Conservation (phyloP, 2,329 filamentous ascomycete genomes). For the Exophiala calicioides region DNA sequence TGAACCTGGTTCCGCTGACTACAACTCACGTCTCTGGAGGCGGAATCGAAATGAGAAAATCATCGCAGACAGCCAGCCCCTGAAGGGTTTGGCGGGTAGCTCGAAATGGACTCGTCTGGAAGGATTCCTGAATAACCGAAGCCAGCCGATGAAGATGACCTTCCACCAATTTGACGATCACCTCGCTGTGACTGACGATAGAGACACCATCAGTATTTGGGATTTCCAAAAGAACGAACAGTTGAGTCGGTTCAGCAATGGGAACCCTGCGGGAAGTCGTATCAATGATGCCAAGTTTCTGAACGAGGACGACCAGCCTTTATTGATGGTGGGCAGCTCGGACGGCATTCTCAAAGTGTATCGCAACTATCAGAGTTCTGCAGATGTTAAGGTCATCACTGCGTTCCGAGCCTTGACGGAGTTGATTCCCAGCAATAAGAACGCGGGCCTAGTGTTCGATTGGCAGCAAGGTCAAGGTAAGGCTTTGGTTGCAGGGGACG, state of each 20-base stretch:
- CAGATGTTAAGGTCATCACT: slow-evolving; percentile 79
- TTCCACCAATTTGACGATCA: slow-evolving; percentile 99
- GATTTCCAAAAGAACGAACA: slow-evolving; percentile 81
- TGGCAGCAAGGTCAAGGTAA: slow-evolving; percentile 98
- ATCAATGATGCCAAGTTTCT: slow-evolving; percentile 97
- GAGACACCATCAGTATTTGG: slow-evolving; percentile 77
- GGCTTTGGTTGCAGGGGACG: slow-evolving; percentile 92
- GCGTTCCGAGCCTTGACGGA: slow-evolving; percentile 91
- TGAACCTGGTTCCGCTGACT: slow-evolving; percentile 92
- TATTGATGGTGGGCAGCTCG: slow-evolving; percentile 91
- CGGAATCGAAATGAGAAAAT: slow-evolving; percentile 90
- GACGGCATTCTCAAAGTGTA: slow-evolving; percentile 94
- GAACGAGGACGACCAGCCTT: slow-evolving; percentile 95
- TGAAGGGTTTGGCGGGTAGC: slow-evolving; percentile 83
- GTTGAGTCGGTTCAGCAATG: slow-evolving; percentile 86
- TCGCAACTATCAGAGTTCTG: slow-evolving; percentile 80
- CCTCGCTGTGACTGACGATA: slow-evolving; percentile 87
- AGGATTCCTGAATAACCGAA: slow-evolving; percentile 83
- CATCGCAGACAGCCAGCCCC: slow-evolving; percentile 85
- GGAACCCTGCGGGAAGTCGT: slow-evolving; percentile 84
- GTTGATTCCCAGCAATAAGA: slow-evolving; percentile 89
- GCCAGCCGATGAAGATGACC: slow-evolving; percentile 87
- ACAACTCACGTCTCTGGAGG: slow-evolving; percentile 92
- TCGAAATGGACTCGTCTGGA: slow-evolving; percentile 84
- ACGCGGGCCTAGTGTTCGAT: slow-evolving; percentile 94